Base-by-base conservation (phyloP, 2,329 filamentous ascomycete species). In the Plenodomus lindquistii region DNA sequence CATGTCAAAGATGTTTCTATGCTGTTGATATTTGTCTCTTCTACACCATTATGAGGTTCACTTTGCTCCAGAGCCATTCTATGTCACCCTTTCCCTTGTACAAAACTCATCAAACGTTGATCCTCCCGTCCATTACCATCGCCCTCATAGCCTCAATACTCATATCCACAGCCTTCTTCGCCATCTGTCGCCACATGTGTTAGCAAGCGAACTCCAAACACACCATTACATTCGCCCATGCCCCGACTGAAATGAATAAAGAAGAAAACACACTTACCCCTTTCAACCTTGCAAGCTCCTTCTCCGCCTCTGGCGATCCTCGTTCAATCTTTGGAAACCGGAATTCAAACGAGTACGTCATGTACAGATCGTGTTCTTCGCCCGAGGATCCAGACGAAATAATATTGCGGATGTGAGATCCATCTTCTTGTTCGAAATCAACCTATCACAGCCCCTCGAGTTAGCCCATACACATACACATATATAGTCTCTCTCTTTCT, bases 331-430 rank as follows among this genome's bases (percentile, higher is more conserved):
- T 50, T 1, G 69, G 67, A 38, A 72, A 54, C 16, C 60, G 55
- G 60, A 73, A 74, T 50, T 78, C 73, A 59, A 79, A 79, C 18
- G 69, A 71, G 51, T 77, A 80, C 11, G 75, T 79, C 72, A 80
- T 73, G 29, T 72, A 56, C 42, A 75, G 56, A 40, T 75, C 73
- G 8, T 58, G 50, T 13, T 62, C 63, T 13, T 55, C 57, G 27
- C 71, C 60, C 2, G 57, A 61, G 5, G 70, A 57, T 1, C 73
- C 75, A 43, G 73, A 63, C 1, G 71, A 74, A 19, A 79, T 60
- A 18, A 77, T 72, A 45, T 80, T 79, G 27, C 69, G 71, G 29
- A 80, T 73, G 9, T 72, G 51, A 3, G 72, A 69, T 6, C 76
- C 77, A 43, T 73, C 67, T 10, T 73, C 64, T 42, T 77, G 75